These are phyloP conservation scores for Cyclocybe cylindracea DNA, from an alignment of 768 basidiomycete species.

Conservation along the genomic window DNA sequence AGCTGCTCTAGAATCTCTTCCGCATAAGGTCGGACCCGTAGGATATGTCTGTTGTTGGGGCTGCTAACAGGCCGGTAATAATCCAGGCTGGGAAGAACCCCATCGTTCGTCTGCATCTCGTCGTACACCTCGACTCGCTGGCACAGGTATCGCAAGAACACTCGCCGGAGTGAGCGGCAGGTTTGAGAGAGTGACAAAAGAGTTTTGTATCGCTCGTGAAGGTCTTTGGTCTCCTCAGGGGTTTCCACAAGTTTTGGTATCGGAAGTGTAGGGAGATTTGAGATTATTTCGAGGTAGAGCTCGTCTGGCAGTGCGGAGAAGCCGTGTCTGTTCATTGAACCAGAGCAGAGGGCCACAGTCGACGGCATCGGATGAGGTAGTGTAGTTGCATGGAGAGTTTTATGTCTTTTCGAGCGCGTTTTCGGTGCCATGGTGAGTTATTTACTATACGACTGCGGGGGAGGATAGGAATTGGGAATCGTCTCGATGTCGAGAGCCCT, in stretches of 20 bases:
- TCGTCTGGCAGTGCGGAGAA: constrained; percentile 10
- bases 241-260: not conserved
- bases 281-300: constrained; percentile 9
- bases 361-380: too few relatives aligned
- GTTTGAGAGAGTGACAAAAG: constrained; percentile 9
- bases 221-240: not conserved
- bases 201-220: not conserved
- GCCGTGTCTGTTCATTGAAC: not conserved
- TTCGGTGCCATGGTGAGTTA: too few relatives aligned
- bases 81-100: not conserved
- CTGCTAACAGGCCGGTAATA: too few relatives aligned
- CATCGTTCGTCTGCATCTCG: not conserved
- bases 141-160: constrained; percentile 12
- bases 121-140: constrained; percentile 14
- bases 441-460: too few relatives aligned
- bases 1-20: too few relatives aligned
- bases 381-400: too few relatives aligned
- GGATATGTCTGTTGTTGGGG: too few relatives aligned
- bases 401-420: too few relatives aligned
- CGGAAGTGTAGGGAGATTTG: not conserved
- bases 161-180: constrained; percentile 9
- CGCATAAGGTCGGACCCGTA: too few relatives aligned
- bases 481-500: too few relatives aligned
- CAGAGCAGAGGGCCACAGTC: too few relatives aligned
- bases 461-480: too few relatives aligned